Evolutionary conservation across 1,284 basidiomycete species (phyloP), one percentile per base, ranked within the genome.

Genomic region (Thecaphora frezii): DNA sequence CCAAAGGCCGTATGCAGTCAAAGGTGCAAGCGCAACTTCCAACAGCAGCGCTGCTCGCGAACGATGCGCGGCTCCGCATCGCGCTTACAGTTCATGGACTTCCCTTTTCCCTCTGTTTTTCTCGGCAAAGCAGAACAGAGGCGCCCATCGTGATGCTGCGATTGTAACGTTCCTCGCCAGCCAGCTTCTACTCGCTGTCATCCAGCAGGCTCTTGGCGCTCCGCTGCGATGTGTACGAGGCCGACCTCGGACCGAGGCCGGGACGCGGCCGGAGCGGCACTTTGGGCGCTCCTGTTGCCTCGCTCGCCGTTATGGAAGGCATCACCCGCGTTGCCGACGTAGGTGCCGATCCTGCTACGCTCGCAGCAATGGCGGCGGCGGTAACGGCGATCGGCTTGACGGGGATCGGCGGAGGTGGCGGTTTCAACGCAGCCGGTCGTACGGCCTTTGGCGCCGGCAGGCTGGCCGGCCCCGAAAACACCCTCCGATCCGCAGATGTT

Each of bases 141-240:
- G n/a, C n/a, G n/a, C n/a, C n/a, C 33, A 12, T 10, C 12, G 33
- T 37, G 33, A 37, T 37, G 33, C 10, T 37, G 33, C n/a, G n/a
- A n/a, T 37, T 37, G 12, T 12, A 37, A 37, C 33, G 12, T 10
- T 37, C 33, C 33, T 37, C 33, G 46, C 30, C 21, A n/a, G n/a
- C n/a, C n/a, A n/a, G n/a, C 44, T 30, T 19, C 21, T 59, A 59
- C 22, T 62, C 63, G 46, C 66, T 66, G 39, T 63, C 59, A 19
- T 69, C 64, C 19, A 69, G 21, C 39, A 66, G 26, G 26, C 55
- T 63, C 57, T 58, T 60, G 28, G 45, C 47, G 19, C 65, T 67
- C 51, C 52, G 55, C 37, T 53, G 51, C 19, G 60, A 64, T 14
- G 63, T 60, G 23, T 54, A 58, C 1, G 64, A 66, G 10, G 54